Evolutionary conservation across 192 early-diverging fungal species (phyloP), one percentile per base, ranked within the genome.

Genomic region (Umbelopsis sp.): DNA sequence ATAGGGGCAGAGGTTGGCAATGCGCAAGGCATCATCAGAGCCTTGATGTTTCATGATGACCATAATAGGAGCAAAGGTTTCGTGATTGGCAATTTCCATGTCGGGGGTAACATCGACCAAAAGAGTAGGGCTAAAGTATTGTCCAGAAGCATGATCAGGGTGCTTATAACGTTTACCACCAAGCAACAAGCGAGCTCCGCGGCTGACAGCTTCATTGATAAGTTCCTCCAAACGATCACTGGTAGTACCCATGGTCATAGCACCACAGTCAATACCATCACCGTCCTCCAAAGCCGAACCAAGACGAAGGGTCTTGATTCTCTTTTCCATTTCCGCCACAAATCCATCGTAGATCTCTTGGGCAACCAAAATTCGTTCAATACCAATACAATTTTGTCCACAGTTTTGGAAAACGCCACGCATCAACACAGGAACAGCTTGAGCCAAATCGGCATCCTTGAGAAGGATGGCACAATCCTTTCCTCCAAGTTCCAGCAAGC

Each of bases 331-430:
- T 70, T 88, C 90, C 20, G 71, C 84, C 1, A 96, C 87, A 69
- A 94, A 80, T 30, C 71, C 68, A 64, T 93, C 91, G 67, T 94
- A 92, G 13, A 89, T 75, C 25, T 68, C 72, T 37, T 84, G 81
- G 46, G 92, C 91, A n/a, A 92, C 81, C 55, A 96, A 79, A 20
- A 96, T 89, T 51, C 94, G 85, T 82, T 96, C 94, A 30, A 95
- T 80, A n/a, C 93, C 93, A 73, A 91, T 87, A 80, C 94, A 96
- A 80, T 95, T 96, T 72, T 96, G 94, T 13, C 93, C 94, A 64
- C 88, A 86, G 75, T 96, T 94, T 70, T 94, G 93, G 79, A 96
- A 89, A 4, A 91, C 91, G 30, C 91, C 89, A 72, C 94, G 90
- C 91, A 96, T 90, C 64, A 88, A 71, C 23, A 93, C 84, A 2